A percentile compares a stretch with the other conserved stretches of the same genome.
Evolutionary conservation across 2,329 filamentous ascomycete species (phyloP).

Genomic region (Xylaria hypoxylon): DNA sequence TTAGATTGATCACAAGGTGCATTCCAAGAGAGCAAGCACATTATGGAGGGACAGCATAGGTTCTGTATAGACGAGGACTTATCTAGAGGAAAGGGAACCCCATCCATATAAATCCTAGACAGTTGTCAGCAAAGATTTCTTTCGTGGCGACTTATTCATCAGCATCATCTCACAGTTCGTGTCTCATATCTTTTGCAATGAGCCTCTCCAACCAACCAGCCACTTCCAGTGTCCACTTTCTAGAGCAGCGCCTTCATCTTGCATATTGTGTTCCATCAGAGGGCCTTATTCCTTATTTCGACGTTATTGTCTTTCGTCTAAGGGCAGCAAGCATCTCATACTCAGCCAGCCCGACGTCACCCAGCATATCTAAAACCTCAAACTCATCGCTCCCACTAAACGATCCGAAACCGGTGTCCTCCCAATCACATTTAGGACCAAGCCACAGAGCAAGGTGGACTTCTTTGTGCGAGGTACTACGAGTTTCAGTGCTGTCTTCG

Average conservation of each 20-base stretch:
- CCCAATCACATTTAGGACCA: slow-evolving; percentile 39
- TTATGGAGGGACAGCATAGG: slow-evolving; percentile 8
- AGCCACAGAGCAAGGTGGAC: slow-evolving; percentile 36
- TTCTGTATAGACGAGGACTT: slow-evolving; percentile 23
- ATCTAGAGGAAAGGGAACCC: slow-evolving; percentile 14
- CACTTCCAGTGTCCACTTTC: neutral
- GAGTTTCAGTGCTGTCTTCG: neutral
- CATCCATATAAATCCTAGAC: slow-evolving; percentile 14
- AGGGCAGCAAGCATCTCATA: slow-evolving; percentile 40
- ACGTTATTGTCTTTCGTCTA: slow-evolving; percentile 5
- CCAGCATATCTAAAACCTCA: slow-evolving; percentile 29
- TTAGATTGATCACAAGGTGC: slow-evolving; percentile 26
- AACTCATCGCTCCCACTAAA: neutral
- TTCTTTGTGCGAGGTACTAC: neutral
- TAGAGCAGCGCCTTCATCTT: neutral
- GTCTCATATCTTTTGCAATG: neutral
- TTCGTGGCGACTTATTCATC: neutral
- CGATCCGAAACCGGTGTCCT: slow-evolving; percentile 26
- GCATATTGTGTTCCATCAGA: neutral
- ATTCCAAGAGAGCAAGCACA: slow-evolving; percentile 8
- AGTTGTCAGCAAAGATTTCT: neutral
- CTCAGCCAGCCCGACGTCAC: slow-evolving; percentile 26
- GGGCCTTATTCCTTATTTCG: too few species aligned
- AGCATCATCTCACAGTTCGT: neutral
- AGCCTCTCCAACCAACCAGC: neutral